A percentile compares a stretch with the other conserved stretches of the same genome.
phyloP scores from a whole-genome alignment of 2,329 filamentous ascomycete genomes.

The Alternaria rosae region DNA sequence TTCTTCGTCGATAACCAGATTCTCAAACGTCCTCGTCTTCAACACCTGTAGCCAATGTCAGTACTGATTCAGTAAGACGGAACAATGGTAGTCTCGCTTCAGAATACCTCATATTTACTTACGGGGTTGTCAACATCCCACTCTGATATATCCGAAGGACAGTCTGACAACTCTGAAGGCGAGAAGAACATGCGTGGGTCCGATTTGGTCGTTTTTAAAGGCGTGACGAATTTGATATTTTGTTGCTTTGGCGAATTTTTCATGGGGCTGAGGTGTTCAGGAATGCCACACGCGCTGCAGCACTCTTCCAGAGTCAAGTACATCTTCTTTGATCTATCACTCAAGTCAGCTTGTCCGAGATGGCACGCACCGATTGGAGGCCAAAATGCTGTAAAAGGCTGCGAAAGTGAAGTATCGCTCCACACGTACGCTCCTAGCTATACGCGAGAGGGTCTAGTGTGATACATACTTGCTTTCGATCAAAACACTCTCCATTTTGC shows the following conservation, averaged over 20 bases:
- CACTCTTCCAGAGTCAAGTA: conserved; percentile 14
- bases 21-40: background rate
- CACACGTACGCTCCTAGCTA: background rate
- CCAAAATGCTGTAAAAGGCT: background rate
- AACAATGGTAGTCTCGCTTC: background rate
- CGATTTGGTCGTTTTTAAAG: background rate
- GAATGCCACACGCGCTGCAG: conserved; percentile 10
- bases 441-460: too few relatives aligned
- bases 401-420: background rate
- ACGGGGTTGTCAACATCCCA: conserved; percentile 16
- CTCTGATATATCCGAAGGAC: conserved; percentile 27
- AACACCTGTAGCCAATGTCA: background rate
- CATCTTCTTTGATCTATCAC: background rate
- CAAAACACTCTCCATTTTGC: conserved; percentile 19
- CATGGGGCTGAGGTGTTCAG: background rate
- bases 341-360: background rate
- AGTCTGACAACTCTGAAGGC: conserved; percentile 22
- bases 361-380: too few relatives aligned
- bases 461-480: conserved; percentile 9
- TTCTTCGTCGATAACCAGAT: background rate
- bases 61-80: too few relatives aligned
- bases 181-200: background rate
- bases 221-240: background rate
- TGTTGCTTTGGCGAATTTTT: background rate
- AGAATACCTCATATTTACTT: background rate